Conservation (phyloP, 2,329 filamentous ascomycete species). For the Alternaria longipes region DNA sequence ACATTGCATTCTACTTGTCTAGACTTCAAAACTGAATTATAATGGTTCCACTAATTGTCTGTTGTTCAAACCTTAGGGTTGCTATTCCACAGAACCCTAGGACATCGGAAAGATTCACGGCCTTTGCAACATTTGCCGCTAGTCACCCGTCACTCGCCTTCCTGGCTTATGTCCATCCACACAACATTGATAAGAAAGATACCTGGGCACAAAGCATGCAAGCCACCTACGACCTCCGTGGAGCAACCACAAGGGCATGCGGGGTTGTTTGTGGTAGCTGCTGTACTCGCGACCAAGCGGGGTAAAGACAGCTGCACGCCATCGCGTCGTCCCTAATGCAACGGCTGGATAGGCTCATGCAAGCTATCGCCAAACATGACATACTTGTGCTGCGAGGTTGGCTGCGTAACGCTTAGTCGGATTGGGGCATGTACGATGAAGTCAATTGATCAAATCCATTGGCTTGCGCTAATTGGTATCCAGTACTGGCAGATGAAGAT, state of each 20-base stretch:
- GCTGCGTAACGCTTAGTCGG: not conserved
- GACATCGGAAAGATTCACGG: constrained; percentile 4
- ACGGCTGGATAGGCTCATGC: constrained; percentile 3
- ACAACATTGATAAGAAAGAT: not conserved
- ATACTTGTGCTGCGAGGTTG: not conserved
- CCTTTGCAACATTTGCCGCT: not conserved
- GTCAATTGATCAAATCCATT: not conserved
- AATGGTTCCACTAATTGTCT: not conserved
- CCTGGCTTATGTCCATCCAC: not conserved
- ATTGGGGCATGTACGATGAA: not conserved
- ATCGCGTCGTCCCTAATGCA: not conserved
- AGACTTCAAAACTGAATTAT: not conserved
- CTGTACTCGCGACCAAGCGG: not conserved
- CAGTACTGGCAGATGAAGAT: not conserved
- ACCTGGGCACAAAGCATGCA: not conserved
- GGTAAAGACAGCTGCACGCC: constrained; percentile 8
- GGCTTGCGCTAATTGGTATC: not conserved
- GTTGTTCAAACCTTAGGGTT: not conserved
- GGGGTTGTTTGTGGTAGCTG: not conserved
- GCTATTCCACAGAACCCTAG: not conserved
- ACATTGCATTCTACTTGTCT: not conserved
- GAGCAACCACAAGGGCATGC: not conserved
- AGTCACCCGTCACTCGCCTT: not conserved
- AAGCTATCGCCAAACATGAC: constrained; percentile 1
- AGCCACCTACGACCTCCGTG: not conserved